phyloP scores from a whole-genome alignment of 1,284 basidiomycete genomes.

The Cerioporus squamosus region DNA sequence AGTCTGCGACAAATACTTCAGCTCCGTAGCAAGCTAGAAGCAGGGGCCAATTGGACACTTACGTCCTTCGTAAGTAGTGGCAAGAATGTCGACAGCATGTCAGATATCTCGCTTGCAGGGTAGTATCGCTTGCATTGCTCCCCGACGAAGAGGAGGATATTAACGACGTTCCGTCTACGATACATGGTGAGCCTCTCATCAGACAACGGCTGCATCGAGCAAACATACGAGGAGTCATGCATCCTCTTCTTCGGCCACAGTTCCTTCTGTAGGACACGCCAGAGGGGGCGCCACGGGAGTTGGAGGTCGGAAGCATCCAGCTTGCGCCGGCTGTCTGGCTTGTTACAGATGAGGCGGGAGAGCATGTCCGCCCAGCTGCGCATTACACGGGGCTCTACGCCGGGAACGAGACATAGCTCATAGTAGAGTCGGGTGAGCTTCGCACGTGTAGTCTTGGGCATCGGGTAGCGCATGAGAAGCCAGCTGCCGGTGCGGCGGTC shows the following conservation, averaged over 20 bases:
- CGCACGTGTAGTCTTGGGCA: slow-evolving; percentile 74
- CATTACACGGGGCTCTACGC: slow-evolving; percentile 72
- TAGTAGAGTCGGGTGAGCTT: slow-evolving; percentile 84
- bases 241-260: slow-evolving; percentile 72
- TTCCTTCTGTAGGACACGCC: slow-evolving; percentile 72
- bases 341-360: slow-evolving; percentile 68
- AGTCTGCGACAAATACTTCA: slow-evolving; percentile 45
- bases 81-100: slow-evolving; percentile 76
- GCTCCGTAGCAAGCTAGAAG: neutral
- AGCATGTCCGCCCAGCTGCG: slow-evolving; percentile 78
- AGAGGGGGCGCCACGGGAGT: slow-evolving; percentile 77
- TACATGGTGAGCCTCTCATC: slow-evolving; percentile 16
- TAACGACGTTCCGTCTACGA: slow-evolving; percentile 64
- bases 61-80: slow-evolving; percentile 70
- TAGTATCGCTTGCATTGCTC: slow-evolving; percentile 76
- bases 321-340: slow-evolving; percentile 63
- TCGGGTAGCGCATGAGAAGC: slow-evolving; percentile 83
- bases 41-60: slow-evolving; percentile 25
- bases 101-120: slow-evolving; percentile 64
- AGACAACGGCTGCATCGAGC: neutral
- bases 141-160: slow-evolving; percentile 73
- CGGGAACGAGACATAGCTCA: slow-evolving; percentile 75
- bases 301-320: slow-evolving; percentile 72
- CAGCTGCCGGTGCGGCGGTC: slow-evolving; percentile 54
- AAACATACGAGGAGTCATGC: slow-evolving; percentile 50